These are phyloP conservation scores for Talaromyces sp. DNA, from an alignment of 2,329 filamentous ascomycete genomes.

Conservation along the genomic window DNA sequence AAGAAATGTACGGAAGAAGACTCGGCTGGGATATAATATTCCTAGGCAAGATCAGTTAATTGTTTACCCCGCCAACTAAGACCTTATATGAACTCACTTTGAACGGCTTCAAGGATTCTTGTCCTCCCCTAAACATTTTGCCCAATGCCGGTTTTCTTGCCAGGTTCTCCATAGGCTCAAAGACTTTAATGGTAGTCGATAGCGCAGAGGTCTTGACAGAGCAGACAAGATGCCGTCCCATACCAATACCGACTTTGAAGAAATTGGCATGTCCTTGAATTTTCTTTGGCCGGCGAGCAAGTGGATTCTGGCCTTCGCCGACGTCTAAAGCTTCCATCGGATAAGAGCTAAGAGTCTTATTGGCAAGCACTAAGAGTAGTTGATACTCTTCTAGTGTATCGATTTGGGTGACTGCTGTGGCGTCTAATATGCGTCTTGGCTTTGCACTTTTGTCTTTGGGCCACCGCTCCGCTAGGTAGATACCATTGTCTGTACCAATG, in stretches of 20 bases:
- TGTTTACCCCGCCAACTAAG: conserved; percentile 15
- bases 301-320: conserved; percentile 65
- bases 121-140: conserved; percentile 89
- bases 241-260: conserved; percentile 94
- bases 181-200: conserved; percentile 98
- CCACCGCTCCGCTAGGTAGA: conserved; percentile 87
- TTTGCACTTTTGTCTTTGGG: conserved; percentile 68
- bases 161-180: conserved; percentile 92
- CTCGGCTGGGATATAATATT: conserved; percentile 98
- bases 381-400: conserved; percentile 95
- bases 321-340: conserved; percentile 79
- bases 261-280: conserved; percentile 97
- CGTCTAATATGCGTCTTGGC: conserved; percentile 80
- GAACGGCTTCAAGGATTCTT: conserved; percentile 93
- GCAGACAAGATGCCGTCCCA: conserved; percentile 90
- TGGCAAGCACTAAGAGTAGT: conserved; percentile 81
- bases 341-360: conserved; percentile 89
- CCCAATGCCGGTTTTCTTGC: conserved; percentile 89
- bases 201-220: conserved; percentile 91
- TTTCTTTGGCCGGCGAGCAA: conserved; percentile 85
- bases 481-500: conserved; percentile 88
- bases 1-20: conserved; percentile 98
- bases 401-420: conserved; percentile 83
- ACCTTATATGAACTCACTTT: conserved; percentile 49
- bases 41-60: conserved; percentile 41